Conservation (phyloP, 371 early-diverging fungal genomes). For the Paraphysoderma sedebokerense region DNA sequence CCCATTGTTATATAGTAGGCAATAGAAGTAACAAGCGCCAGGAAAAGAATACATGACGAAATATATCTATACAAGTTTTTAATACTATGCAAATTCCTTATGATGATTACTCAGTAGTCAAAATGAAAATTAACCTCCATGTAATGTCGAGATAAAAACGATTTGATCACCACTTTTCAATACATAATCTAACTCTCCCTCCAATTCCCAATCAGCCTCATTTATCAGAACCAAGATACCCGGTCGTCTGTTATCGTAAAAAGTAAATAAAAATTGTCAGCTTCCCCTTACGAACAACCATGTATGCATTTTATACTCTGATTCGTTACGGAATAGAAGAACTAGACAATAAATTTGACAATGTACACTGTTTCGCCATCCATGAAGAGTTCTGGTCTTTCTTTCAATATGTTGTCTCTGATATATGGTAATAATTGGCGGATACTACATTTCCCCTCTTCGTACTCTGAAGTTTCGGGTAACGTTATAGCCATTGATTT, state of each 20-base stretch:
- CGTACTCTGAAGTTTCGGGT: conserved; percentile 18
- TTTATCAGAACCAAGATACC: conserved; percentile 91
- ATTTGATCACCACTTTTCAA: conserved; percentile 59
- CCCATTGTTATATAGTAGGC: too few relatives aligned
- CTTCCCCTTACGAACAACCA: too few relatives aligned
- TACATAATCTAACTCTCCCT: conserved; percentile 69
- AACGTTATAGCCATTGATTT: conserved; percentile 33
- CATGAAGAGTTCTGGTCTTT: conserved; percentile 71
- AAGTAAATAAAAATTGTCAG: too few relatives aligned
- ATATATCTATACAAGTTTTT: too few relatives aligned
- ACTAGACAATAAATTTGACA: neutral
- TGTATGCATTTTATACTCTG: neutral
- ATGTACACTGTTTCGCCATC: conserved; percentile 66
- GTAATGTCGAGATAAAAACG: conserved; percentile 88
- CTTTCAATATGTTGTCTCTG: conserved; percentile 47
- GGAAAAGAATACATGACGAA: too few relatives aligned
- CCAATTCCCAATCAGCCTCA: conserved; percentile 91
- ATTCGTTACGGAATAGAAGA: neutral
- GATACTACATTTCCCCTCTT: conserved; percentile 30
- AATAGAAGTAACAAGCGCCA: too few relatives aligned
- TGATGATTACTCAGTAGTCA: too few relatives aligned
- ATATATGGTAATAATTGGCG: conserved; percentile 55
- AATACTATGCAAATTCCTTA: too few relatives aligned
- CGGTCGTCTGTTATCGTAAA: conserved; percentile 44
- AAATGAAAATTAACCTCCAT: conserved; percentile 87